These are phyloP conservation scores for Thermothielavioides terrestris DNA, from an alignment of 495 filamentous ascomycete genomes.

Conservation along the genomic window DNA sequence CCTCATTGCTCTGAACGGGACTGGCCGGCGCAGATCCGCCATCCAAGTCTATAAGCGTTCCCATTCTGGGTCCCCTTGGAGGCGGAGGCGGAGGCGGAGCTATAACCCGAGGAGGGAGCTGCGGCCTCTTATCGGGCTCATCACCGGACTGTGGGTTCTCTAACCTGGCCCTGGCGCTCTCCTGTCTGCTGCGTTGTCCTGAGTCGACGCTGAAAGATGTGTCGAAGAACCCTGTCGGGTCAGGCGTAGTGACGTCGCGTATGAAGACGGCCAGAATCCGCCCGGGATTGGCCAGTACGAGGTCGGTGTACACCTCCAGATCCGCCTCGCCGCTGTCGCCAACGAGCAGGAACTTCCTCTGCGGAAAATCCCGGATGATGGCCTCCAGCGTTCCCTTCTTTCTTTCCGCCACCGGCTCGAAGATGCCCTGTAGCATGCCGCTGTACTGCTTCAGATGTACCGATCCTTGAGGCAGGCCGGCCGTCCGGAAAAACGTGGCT, in stretches of 20 bases:
- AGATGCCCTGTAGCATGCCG: constrained; percentile 94
- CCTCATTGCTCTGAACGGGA: constrained; percentile 16
- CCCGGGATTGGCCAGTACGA: constrained; percentile 73
- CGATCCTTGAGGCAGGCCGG: constrained; percentile 75
- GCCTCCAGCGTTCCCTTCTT: constrained; percentile 82
- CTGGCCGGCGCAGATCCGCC: constrained; percentile 34
- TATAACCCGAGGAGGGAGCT: constrained; percentile 29
- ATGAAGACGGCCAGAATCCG: constrained; percentile 80
- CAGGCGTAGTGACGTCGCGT: constrained; percentile 79
- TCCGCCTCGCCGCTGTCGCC: constrained; percentile 96
- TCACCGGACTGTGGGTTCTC: constrained; percentile 16
- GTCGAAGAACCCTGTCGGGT: constrained; percentile 64
- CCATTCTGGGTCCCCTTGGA: constrained; percentile 40
- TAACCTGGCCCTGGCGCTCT: constrained; percentile 11
- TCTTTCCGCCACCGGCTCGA: constrained; percentile 90
- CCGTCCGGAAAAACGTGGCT: constrained; percentile 68
- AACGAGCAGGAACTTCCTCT: constrained; percentile 80
- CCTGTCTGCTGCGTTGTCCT: constrained; percentile 14
- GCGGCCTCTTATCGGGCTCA: constrained; percentile 20
- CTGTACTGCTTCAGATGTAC: constrained; percentile 93
- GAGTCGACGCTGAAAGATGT: constrained; percentile 41
- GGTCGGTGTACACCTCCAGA: constrained; percentile 92
- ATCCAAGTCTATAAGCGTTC: constrained; percentile 57
- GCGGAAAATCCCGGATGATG: constrained; percentile 81
- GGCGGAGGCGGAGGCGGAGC: constrained; percentile 18